Base-by-base conservation (phyloP, 2,329 filamentous ascomycete species). In the Alternaria burnsii region DNA sequence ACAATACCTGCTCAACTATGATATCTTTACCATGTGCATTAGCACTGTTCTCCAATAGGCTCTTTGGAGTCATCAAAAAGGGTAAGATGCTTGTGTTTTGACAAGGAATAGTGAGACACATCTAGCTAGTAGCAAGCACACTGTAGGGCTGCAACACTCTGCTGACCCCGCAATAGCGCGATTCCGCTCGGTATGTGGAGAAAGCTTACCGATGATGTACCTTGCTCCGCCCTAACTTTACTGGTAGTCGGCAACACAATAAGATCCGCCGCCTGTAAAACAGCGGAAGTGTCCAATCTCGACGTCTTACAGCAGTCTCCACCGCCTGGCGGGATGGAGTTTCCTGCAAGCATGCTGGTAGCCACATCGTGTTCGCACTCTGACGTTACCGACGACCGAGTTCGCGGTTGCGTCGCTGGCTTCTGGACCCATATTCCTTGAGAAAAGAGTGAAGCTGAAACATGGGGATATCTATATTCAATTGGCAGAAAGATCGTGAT, bases 171-270 rank as follows among this genome's bases (percentile, higher is more conserved):
- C 30, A 22, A 30, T 48, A 48, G 46, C 20, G 46, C 9, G 12
- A 36, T 4, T 16, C 12, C 8, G 46, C 16, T 48, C 30, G 46
- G 44, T 9, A 48, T 22, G 44, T 48, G 44, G 44, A 22, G 44
- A 22, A 9, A 22, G 44, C 4, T 20, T 22, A 18, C 28, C 28
- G 44, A 47, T 47, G 44, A 47, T 32, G 28, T 34, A 22, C 44
- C 44, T 28, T 48, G 44, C 11, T 32, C n/a, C 26, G 44, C 28
- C 44, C 26, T n/a, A 47, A 47, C 44, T 47, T 34, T 47, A 47
- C 9, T 48, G 32, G 30, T 16, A 18, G 9, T 38, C 46, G 46
- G 46, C 46, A 50, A 50, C 32, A 50, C 46, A 50, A 50, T 11
- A 50, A 50, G 46, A 50, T 26, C 46, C 46, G 32, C 46, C 46